Percentiles rank a stretch among this genome's conserved stretches.
Conservation (phyloP, 2,329 filamentous ascomycete species). For the Colletotrichum liriopes region DNA sequence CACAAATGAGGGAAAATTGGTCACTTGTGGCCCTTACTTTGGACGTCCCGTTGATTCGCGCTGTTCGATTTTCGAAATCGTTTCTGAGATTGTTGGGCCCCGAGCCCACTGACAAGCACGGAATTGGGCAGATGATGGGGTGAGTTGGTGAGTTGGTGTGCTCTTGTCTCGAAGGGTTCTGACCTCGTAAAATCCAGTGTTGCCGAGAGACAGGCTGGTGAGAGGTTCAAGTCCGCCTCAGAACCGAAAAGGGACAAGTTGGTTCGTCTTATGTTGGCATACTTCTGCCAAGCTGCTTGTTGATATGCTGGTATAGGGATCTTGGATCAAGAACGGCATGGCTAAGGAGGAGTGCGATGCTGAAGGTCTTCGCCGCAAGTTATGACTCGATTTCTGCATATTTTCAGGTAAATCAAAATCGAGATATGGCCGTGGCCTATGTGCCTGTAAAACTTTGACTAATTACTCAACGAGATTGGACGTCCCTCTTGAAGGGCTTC, state of each 20-base stretch:
- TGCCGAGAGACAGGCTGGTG: conserved; percentile 38
- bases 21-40: conserved; percentile 39
- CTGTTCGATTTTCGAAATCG: conserved; percentile 42
- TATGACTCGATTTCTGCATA: too few relatives aligned
- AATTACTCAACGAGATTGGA: too few relatives aligned
- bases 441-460: too few relatives aligned
- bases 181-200: conserved; percentile 30
- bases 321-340: conserved; percentile 52
- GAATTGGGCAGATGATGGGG: conserved; percentile 44
- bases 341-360: conserved; percentile 49
- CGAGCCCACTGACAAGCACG: conserved; percentile 43
- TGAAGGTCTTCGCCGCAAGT: conserved; percentile 44
- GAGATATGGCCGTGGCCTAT: too few relatives aligned
- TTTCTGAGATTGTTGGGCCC: conserved; percentile 46
- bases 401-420: too few relatives aligned
- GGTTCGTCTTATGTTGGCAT: conserved; percentile 37
- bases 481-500: too few relatives aligned
- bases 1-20: conserved; percentile 31
- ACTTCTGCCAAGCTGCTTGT: too few relatives aligned
- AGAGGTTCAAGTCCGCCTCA: conserved; percentile 35
- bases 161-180: not conserved
- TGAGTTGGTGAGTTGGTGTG: conserved; percentile 36
- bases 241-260: conserved; percentile 44
- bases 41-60: conserved; percentile 47
- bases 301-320: conserved; percentile 44